Evolutionary conservation across 192 early-diverging fungal genomes (phyloP).

Genomic region (Backusella liffmaniae): DNA sequence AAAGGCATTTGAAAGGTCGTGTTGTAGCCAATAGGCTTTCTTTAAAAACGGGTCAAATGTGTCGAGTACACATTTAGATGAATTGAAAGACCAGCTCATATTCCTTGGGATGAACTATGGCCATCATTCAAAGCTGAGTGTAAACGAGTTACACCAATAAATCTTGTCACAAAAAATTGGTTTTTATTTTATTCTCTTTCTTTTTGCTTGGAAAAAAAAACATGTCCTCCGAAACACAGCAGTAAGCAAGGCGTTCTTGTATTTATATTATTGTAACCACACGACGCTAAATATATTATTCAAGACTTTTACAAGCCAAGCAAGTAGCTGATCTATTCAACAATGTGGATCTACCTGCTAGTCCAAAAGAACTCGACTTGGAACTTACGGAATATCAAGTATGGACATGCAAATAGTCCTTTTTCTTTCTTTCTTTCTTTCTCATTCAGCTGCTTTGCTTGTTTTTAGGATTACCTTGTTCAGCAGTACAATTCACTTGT

Average conservation of each 20-base stretch:
- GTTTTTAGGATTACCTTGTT: background rate
- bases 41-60: too few relatives aligned
- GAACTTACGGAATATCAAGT: background rate
- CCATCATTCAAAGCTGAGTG: too few relatives aligned
- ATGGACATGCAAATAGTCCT: background rate
- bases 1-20: too few relatives aligned
- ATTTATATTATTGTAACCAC: too few relatives aligned
- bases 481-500: background rate
- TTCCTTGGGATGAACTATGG: too few relatives aligned
- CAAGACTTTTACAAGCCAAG: background rate
- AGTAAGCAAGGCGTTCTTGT: background rate
- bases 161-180: too few relatives aligned
- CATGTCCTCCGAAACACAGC: background rate
- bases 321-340: background rate
- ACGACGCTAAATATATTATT: too few relatives aligned
- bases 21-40: too few relatives aligned
- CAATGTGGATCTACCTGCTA: background rate
- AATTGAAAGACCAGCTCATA: too few relatives aligned
- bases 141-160: too few relatives aligned
- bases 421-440: background rate
- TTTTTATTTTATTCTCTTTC: background rate
- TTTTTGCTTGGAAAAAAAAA: background rate
- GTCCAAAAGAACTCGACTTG: background rate
- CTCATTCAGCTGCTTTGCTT: background rate
- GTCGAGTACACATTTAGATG: too few relatives aligned